Conservation (phyloP, 306 rosid species). For the Citrullus amarus region DNA sequence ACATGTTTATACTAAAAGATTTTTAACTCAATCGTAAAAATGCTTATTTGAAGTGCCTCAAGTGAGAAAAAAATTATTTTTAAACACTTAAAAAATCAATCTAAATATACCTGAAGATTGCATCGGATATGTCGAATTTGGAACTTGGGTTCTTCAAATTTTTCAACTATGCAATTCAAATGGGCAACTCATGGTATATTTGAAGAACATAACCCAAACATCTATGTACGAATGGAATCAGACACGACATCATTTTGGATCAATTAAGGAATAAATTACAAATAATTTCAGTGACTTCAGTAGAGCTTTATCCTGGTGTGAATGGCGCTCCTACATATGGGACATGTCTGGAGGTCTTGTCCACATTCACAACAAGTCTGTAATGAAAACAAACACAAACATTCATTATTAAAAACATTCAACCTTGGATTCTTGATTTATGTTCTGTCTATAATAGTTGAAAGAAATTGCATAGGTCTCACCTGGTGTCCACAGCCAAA, state of each 20-base stretch:
- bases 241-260: neutral
- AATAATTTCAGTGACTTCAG: slow-evolving; percentile 14
- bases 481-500: slow-evolving; percentile 98
- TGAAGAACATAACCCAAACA: neutral
- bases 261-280: neutral
- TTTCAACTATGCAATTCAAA: neutral
- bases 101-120: neutral
- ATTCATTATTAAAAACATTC: neutral
- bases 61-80: too few relatives aligned
- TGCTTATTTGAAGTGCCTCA: too few relatives aligned
- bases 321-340: slow-evolving; percentile 69
- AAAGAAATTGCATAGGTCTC: neutral
- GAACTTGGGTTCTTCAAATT: neutral
- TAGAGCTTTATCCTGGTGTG: slow-evolving; percentile 74
- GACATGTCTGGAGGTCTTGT: slow-evolving; percentile 55
- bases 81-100: neutral
- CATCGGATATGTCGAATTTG: neutral
- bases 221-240: neutral
- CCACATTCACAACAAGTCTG: slow-evolving; percentile 98
- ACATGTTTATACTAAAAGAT: neutral
- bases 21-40: too few relatives aligned
- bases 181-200: neutral
- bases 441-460: neutral
- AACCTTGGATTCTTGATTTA: neutral
- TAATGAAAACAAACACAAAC: neutral